Evolutionary conservation across 768 basidiomycete species (phyloP).

Genomic region (Auriscalpium orientale): DNA sequence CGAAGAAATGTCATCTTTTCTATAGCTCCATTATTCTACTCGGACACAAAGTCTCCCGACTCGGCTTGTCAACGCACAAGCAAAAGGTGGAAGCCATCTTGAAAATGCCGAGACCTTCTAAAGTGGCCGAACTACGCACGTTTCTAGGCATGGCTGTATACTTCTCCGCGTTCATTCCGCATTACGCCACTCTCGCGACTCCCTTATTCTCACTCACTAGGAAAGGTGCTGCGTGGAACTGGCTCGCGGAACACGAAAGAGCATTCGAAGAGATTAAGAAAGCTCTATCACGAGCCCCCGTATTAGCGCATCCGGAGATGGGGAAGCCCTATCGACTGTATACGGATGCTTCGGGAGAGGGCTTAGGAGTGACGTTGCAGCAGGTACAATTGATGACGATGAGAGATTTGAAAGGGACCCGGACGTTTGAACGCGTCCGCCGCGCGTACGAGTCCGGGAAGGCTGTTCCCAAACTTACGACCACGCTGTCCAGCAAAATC

Average conservation of each 20-base stretch:
- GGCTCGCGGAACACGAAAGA: slow-evolving; percentile 18
- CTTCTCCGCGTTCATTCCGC: slow-evolving; percentile 29
- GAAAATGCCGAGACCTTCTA: slow-evolving; percentile 14
- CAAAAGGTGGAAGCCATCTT: slow-evolving; percentile 28
- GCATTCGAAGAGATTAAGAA: slow-evolving; percentile 25
- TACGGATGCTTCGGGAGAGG: slow-evolving; percentile 24
- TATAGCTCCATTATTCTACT: slow-evolving; percentile 20
- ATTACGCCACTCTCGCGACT: slow-evolving; percentile 25
- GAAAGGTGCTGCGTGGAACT: slow-evolving; percentile 20
- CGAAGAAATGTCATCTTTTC: slow-evolving; percentile 20
- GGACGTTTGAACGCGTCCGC: slow-evolving; percentile 10
- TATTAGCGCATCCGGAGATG: slow-evolving; percentile 24
- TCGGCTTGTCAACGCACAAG: slow-evolving; percentile 32
- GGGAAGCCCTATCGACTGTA: slow-evolving; percentile 29
- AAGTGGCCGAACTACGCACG: slow-evolving; percentile 15
- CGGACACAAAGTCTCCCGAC: slow-evolving; percentile 31
- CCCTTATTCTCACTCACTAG: slow-evolving; percentile 28
- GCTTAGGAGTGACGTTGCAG: slow-evolving; percentile 15
- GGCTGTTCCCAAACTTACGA: neutral
- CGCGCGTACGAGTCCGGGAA: neutral
- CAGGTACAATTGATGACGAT: slow-evolving; percentile 18
- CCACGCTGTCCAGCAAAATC: neutral
- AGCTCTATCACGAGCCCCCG: slow-evolving; percentile 25
- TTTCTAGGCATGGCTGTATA: slow-evolving; percentile 28
- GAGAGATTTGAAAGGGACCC: slow-evolving; percentile 15